phyloP scores from a whole-genome alignment of 2,329 filamentous ascomycete genomes.

The Aschersonia sp. region DNA sequence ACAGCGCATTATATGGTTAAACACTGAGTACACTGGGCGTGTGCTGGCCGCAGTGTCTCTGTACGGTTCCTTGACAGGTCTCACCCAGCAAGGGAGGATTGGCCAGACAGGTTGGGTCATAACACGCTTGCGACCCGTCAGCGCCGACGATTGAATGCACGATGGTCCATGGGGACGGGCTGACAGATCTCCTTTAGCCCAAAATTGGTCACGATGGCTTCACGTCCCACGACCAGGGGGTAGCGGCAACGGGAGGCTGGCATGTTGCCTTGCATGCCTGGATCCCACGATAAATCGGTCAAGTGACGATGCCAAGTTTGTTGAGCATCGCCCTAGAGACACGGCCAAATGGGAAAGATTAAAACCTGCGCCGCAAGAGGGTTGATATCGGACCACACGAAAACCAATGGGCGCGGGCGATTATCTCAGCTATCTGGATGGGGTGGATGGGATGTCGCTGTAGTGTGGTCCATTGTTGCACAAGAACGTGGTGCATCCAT shows the following conservation, averaged over 20 bases:
- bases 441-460: background rate
- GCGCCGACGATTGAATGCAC: background rate
- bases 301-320: slow-evolving; percentile 4
- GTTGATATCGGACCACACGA: background rate
- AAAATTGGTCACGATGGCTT: slow-evolving; percentile 8
- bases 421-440: background rate
- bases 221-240: slow-evolving; percentile 3
- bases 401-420: background rate
- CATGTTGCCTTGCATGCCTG: slow-evolving; percentile 7
- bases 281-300: slow-evolving; percentile 1
- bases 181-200: slow-evolving; percentile 3
- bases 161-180: slow-evolving; percentile 1
- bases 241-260: slow-evolving; percentile 3
- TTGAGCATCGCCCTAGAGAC: slow-evolving; percentile 3
- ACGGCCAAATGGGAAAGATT: background rate
- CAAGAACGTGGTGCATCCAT: slow-evolving; percentile 1
- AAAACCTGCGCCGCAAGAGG: background rate
- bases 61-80: slow-evolving; percentile 7
- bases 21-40: slow-evolving; percentile 1
- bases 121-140: slow-evolving; percentile 5
- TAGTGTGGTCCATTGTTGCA: background rate
- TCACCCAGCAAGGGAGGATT: slow-evolving; percentile 14
- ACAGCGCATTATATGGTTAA: slow-evolving; percentile 8
- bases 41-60: background rate
- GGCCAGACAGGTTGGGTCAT: slow-evolving; percentile 8